phyloP scores from a whole-genome alignment of 768 basidiomycete species.

The Mycena chlorophos region DNA sequence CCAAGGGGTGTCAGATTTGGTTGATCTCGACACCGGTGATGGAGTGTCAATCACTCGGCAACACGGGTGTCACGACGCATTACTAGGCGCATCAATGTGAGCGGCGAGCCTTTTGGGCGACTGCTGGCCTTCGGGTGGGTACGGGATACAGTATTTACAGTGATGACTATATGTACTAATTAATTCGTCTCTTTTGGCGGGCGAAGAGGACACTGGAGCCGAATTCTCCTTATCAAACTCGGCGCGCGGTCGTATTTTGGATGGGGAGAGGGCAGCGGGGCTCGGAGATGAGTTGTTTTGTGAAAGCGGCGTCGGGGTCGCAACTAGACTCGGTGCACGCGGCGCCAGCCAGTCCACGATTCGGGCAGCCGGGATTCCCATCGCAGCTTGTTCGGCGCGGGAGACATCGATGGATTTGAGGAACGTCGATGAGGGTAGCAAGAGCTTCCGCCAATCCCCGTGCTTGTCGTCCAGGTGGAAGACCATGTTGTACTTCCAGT shows the following conservation, averaged over 20 bases:
- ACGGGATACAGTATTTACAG: no score
- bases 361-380: background rate
- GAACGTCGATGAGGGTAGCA: background rate
- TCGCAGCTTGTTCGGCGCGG: background rate
- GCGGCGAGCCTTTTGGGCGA: background rate
- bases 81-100: background rate
- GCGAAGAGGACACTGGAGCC: no score
- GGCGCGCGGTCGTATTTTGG: no score
- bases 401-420: background rate
- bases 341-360: no score
- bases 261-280: no score
- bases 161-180: no score
- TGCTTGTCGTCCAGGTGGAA: slow-evolving; percentile 27
- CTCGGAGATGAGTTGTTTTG: no score
- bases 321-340: no score
- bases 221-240: no score
- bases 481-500: slow-evolving; percentile 35
- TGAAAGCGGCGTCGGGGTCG: no score
- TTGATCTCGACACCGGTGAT: background rate
- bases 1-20: background rate
- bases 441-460: slow-evolving; percentile 12
- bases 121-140: background rate
- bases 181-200: no score
- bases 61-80: background rate
- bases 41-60: background rate